Evolutionary conservation across 495 filamentous ascomycete species (phyloP), one percentile per base, ranked within the genome.

Genomic region (Daldinia childiae): DNA sequence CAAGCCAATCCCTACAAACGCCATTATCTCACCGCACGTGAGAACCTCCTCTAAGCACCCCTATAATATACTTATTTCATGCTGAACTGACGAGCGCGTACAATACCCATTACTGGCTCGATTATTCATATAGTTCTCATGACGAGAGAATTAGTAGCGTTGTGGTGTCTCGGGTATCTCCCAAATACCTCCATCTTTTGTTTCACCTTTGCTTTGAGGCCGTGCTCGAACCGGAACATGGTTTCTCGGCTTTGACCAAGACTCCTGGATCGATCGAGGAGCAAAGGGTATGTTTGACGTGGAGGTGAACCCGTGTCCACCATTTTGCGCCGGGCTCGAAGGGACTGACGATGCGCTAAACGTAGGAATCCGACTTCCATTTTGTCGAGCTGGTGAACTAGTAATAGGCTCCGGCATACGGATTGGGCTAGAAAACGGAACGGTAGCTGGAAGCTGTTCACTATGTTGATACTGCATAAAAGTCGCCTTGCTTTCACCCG

Each of bases 381-480:
- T 64, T n/a, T 60, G 57, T 19, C 27, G 60, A 39, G 29, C 41
- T 5, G 64, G 55, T 34, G 50, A 59, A 9, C 45, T 50, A 21
- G 48, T 57, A 41, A 79, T 82, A 1, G 81, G 81, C 27, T 79
- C 79, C 6, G 81, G 66, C 71, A 81, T 80, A 51, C 78, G 78
- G 57, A 83, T 57, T 7, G 80, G 76, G 26, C 71, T 63, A 1
- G 69, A 62, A 51, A 76, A 61, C 21, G 66, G 62, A 7, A 71
- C 59, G 6, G 71, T 4, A 1, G n/a, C 60, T 9, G 78, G 66
- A 11, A 64, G 30, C 0, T 80, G 77, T 11, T 80, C 81, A 15
- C 79, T 74, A 4, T 81, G 81, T 61, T 82, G 79, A 66, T 83
- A 82, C 6, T 73, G 76, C 11, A 81, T 62, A 41, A 82, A 82